These are phyloP conservation scores for Omphalotus olearius DNA, from an alignment of 1,284 basidiomycete species.

Conservation along the genomic window DNA sequence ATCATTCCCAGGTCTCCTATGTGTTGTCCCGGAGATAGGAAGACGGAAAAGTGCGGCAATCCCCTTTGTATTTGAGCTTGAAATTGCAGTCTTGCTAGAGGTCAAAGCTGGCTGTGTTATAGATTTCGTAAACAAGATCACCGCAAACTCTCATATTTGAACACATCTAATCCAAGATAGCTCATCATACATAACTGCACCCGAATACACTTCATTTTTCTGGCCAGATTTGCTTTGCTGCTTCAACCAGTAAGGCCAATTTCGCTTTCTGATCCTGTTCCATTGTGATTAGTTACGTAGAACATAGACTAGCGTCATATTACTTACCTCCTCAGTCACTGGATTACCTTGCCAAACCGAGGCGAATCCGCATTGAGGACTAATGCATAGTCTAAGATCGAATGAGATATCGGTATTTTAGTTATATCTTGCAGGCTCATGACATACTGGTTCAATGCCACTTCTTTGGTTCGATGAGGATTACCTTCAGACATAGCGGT, in stretches of 20 bases:
- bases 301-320: not conserved
- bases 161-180: too few relatives aligned
- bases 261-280: slow-evolving; percentile 47
- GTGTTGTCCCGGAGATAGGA: too few relatives aligned
- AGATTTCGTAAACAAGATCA: too few relatives aligned
- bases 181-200: too few relatives aligned
- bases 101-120: too few relatives aligned
- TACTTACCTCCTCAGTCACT: slow-evolving; percentile 45
- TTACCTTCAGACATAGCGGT: slow-evolving; percentile 49
- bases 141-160: too few relatives aligned
- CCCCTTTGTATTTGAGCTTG: too few relatives aligned
- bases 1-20: too few relatives aligned
- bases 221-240: slow-evolving; percentile 51
- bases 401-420: not conserved
- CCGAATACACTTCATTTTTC: not conserved
- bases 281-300: slow-evolving; percentile 2
- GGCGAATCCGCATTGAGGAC: slow-evolving; percentile 75
- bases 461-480: slow-evolving; percentile 46
- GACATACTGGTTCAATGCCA: slow-evolving; percentile 57
- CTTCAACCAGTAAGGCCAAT: slow-evolving; percentile 44
- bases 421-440: slow-evolving; percentile 1
- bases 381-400: slow-evolving; percentile 54
- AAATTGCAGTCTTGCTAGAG: too few relatives aligned
- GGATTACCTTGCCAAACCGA: slow-evolving; percentile 64
- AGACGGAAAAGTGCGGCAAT: too few relatives aligned